A percentile compares a stretch with the other conserved stretches of the same genome.
Evolutionary conservation across 768 basidiomycete genomes (phyloP).

Genomic region (Calvatia gigantea): DNA sequence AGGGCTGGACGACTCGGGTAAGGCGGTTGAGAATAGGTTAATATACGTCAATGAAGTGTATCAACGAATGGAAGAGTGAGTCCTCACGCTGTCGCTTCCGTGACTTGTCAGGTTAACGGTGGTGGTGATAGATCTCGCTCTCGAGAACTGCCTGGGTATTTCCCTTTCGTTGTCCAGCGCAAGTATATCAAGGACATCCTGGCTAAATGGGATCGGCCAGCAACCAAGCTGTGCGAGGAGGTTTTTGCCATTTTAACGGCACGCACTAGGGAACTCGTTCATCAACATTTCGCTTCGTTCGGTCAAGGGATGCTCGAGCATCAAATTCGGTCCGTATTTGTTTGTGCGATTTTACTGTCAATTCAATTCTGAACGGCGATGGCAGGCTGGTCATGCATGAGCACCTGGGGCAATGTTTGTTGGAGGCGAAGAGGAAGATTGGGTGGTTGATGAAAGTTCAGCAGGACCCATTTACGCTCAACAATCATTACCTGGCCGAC

Average conservation of each 20-base stretch:
- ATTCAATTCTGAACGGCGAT: background rate
- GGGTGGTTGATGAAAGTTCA: conserved; percentile 50
- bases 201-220: conserved; percentile 45
- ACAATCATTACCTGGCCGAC: conserved; percentile 46
- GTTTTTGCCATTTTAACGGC: conserved; percentile 34
- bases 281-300: conserved; percentile 46
- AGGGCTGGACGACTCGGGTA: conserved; percentile 10
- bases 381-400: conserved; percentile 34
- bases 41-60: conserved; percentile 25
- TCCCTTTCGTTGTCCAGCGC: conserved; percentile 59
- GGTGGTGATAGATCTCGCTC: conserved; percentile 61
- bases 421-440: conserved; percentile 36
- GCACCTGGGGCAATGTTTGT: conserved; percentile 43
- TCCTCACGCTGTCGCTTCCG: background rate
- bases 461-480: conserved; percentile 44
- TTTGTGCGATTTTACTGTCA: background rate
- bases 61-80: conserved; percentile 17
- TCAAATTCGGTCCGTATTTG: conserved; percentile 33
- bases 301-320: conserved; percentile 51
- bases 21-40: background rate
- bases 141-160: conserved; percentile 65
- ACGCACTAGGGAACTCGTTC: conserved; percentile 40
- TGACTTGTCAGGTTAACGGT: background rate
- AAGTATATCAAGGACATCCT: conserved; percentile 44
- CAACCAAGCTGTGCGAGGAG: conserved; percentile 38